Percentiles rank a stretch among this genome's conserved stretches.
Evolutionary conservation across 805 yeast genomes (phyloP).

Genomic region (Nakazawaea sp.): DNA sequence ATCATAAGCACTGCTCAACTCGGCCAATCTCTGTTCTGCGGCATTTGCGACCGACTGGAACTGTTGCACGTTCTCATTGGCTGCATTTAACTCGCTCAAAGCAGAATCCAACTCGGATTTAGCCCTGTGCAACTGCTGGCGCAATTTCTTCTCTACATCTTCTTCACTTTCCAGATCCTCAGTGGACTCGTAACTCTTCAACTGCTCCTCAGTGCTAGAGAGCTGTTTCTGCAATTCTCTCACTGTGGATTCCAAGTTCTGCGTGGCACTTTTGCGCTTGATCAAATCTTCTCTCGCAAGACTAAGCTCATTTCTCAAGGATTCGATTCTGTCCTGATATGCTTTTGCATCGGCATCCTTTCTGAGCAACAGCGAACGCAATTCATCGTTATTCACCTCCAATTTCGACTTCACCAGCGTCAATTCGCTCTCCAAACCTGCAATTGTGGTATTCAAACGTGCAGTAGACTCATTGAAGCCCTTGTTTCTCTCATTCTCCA

Average conservation of each 20-base stretch:
- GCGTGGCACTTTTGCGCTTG: slow-evolving; percentile 32
- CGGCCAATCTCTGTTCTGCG: slow-evolving; percentile 57
- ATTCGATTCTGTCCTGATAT: slow-evolving; percentile 55
- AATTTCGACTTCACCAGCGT: slow-evolving; percentile 37
- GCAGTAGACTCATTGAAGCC: slow-evolving; percentile 41
- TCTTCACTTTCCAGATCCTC: slow-evolving; percentile 15
- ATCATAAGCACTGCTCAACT: slow-evolving; percentile 49
- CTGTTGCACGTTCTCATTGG: slow-evolving; percentile 53
- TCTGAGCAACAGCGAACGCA: slow-evolving; percentile 41
- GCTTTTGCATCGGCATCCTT: slow-evolving; percentile 51
- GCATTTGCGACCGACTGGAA: slow-evolving; percentile 56
- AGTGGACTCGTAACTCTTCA: slow-evolving; percentile 24
- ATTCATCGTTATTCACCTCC: slow-evolving; percentile 41
- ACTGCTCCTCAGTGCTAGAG: slow-evolving; percentile 17
- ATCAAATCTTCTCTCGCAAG: slow-evolving; percentile 33
- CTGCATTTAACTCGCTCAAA: slow-evolving; percentile 46
- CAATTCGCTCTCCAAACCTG: slow-evolving; percentile 40
- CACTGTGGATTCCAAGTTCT: slow-evolving; percentile 31
- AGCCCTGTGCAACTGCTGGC: slow-evolving; percentile 1
- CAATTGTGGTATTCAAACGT: slow-evolving; percentile 42
- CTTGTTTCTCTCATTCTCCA: slow-evolving; percentile 54
- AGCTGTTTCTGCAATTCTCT: slow-evolving; percentile 26
- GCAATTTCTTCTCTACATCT: slow-evolving; percentile 19
- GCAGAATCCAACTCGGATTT: slow-evolving; percentile 37
- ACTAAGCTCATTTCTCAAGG: slow-evolving; percentile 37